Percentiles rank a stretch among this genome's conserved stretches.
These are phyloP conservation scores for Plasmodium knowlesi DNA, from an alignment of 169 alveolate species.

Conservation along the genomic window DNA sequence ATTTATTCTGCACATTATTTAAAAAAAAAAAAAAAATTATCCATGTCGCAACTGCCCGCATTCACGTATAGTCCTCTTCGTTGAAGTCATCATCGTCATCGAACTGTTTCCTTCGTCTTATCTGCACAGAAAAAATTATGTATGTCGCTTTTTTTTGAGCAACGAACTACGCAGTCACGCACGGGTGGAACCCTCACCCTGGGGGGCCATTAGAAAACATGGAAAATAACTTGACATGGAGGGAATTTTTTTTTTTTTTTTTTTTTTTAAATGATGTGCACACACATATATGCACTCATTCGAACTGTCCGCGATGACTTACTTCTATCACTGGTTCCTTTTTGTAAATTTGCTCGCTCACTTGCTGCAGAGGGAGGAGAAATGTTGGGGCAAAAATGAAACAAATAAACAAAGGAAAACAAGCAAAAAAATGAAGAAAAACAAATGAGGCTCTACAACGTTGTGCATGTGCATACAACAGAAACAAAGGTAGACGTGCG, in stretches of 20 bases:
- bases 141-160: background rate
- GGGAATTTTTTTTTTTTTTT: background rate
- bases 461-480: background rate
- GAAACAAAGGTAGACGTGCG: background rate
- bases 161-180: background rate
- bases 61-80: slow-evolving; percentile 68
- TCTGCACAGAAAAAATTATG: slow-evolving; percentile 10
- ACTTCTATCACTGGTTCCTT: slow-evolving; percentile 74
- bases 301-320: background rate
- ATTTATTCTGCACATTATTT: background rate
- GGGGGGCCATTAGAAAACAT: background rate
- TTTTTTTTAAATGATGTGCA: background rate
- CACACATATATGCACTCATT: background rate
- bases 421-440: slow-evolving; percentile 5
- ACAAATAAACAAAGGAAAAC: background rate
- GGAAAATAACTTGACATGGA: background rate
- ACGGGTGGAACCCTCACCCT: background rate
- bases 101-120: slow-evolving; percentile 73
- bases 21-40: slow-evolving; percentile 13
- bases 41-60: background rate
- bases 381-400: background rate
- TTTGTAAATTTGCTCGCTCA: slow-evolving; percentile 39
- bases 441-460: background rate
- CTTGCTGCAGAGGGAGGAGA: slow-evolving; percentile 26
- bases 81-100: slow-evolving; percentile 75